phyloP scores from a whole-genome alignment of 2,329 filamentous ascomycete species.

The Monosporascus sp. region DNA sequence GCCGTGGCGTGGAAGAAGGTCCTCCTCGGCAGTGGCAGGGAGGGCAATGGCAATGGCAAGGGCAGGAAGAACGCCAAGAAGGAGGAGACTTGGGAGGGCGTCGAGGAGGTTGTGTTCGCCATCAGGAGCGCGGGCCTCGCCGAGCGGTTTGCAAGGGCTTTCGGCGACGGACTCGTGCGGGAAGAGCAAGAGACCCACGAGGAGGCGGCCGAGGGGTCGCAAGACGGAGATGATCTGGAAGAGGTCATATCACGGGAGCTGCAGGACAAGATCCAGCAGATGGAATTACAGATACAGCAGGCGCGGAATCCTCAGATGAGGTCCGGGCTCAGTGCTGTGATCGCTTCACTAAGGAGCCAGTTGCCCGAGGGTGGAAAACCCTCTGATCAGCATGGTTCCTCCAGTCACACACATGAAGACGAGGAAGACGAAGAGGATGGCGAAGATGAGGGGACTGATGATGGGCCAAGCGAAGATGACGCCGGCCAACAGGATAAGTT shows the following conservation, averaged over 20 bases:
- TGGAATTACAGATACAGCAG: slow-evolving; percentile 19
- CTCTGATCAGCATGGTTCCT: background rate
- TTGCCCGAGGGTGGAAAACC: slow-evolving; percentile 6
- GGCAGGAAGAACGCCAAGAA: slow-evolving; percentile 8
- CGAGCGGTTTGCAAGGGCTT: slow-evolving; percentile 42
- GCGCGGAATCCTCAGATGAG: slow-evolving; percentile 21
- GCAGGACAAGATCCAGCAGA: slow-evolving; percentile 21
- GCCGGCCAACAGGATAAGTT: too few species aligned
- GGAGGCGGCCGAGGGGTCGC: slow-evolving; percentile 1
- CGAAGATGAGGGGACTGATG: background rate
- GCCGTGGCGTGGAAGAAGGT: slow-evolving; percentile 48
- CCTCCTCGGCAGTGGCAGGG: slow-evolving; percentile 24
- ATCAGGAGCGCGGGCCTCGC: slow-evolving; percentile 49
- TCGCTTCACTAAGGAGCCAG: slow-evolving; percentile 20
- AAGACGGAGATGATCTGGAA: slow-evolving; percentile 11
- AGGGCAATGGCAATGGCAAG: slow-evolving; percentile 2
- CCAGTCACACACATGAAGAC: background rate
- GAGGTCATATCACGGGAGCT: slow-evolving; percentile 16
- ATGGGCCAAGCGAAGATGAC: background rate
- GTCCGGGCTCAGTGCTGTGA: slow-evolving; percentile 19
- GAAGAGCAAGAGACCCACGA: slow-evolving; percentile 20
- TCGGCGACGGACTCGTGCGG: slow-evolving; percentile 33
- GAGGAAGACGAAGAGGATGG: background rate
- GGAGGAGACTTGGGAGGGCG: slow-evolving; percentile 31
- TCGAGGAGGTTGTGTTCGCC: slow-evolving; percentile 54